phyloP scores from a whole-genome alignment of 345 rosid species.

The Citrus hindsii region DNA sequence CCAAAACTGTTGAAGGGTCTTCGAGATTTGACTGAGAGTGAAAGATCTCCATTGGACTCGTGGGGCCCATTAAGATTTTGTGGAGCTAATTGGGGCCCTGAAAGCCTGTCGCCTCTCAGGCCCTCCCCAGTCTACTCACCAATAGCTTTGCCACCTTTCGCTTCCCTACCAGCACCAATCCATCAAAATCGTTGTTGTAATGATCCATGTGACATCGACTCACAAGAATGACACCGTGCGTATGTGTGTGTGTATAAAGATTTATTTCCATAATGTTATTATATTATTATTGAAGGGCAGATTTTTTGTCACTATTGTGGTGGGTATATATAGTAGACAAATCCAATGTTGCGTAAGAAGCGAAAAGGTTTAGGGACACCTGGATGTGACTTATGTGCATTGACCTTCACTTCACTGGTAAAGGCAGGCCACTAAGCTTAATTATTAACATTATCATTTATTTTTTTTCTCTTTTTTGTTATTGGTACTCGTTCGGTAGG shows the following conservation, averaged over 20 bases:
- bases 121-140: too few relatives aligned
- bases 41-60: background rate
- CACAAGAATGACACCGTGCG: too few relatives aligned
- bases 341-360: background rate
- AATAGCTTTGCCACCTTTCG: too few relatives aligned
- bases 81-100: background rate
- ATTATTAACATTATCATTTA: background rate
- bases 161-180: too few relatives aligned
- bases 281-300: too few relatives aligned
- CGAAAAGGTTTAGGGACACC: background rate
- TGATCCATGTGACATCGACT: too few relatives aligned
- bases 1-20: background rate
- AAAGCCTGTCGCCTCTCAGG: background rate
- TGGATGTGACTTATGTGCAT: slow-evolving; percentile 13
- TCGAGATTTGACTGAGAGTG: background rate
- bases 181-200: too few relatives aligned
- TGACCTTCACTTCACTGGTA: background rate
- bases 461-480: too few relatives aligned
- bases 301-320: too few relatives aligned
- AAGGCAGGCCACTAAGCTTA: background rate
- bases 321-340: too few relatives aligned
- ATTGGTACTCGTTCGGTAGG: slow-evolving; percentile 8
- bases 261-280: too few relatives aligned
- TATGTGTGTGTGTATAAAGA: too few relatives aligned
- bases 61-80: background rate